Evolutionary conservation across 768 basidiomycete genomes (phyloP), one percentile per base, ranked within the genome.

Genomic region (Leucocoprinus leucothites): DNA sequence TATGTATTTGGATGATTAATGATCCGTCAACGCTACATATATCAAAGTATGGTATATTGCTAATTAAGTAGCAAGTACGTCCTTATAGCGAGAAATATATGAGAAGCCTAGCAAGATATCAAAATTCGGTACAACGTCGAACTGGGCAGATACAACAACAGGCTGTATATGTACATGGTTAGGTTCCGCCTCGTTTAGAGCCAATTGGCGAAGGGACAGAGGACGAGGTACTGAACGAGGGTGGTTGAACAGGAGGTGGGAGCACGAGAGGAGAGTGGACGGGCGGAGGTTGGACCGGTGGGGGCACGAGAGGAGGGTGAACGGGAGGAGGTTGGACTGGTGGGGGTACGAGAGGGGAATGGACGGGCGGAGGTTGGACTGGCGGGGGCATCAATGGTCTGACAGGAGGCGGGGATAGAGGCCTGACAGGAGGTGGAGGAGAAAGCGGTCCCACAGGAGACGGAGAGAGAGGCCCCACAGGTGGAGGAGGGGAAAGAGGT

Each of bases 251-350:
- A n/a, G 38, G 38, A 11, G 38, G 38, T 38, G 38, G 38, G 4
- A 9, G 38, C 7, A n/a, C 53, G 48, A 16, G 54, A 59, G 35
- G 55, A 49, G 31, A 51, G 51, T 36, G 55, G 49, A 9, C 53
- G 56, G n/a, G 28, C 53, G 50, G 40, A 50, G n/a, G 45, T 41
- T 24, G 54, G 51, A 24, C 53, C 40, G 36, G 51, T 43, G 13
- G 58, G 40, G 48, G 41, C 9, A 18, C 22, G 16, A 25, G 21
- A n/a, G 47, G 47, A 9, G 54, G 47, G 21, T 48, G 36, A 16
- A 43, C 38, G 16, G 54, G 41, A 9, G 54, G 46, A 9, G 46
- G 45, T 16, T 53, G 34, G n/a, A 53, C 31, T 34, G 53, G 46
- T n/a, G 46, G 44, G 13, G 28, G 46, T 9, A 35, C 9, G 25